A percentile compares a stretch with the other conserved stretches of the same genome.
Evolutionary conservation across 305 asterid genomes (phyloP).

Genomic region (Monarda citriodora): DNA sequence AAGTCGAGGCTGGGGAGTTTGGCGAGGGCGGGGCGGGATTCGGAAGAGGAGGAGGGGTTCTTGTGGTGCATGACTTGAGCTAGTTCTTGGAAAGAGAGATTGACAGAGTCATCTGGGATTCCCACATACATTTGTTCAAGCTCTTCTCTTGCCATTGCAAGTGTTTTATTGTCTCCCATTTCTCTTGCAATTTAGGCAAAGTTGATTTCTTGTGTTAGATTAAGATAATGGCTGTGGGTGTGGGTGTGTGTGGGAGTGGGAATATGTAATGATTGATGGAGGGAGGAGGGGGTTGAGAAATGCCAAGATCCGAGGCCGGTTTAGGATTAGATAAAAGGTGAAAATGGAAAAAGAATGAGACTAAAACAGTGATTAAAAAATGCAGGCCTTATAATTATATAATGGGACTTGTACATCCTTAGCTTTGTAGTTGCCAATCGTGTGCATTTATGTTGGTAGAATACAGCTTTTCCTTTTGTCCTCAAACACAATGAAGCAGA

Average conservation of each 20-base stretch:
- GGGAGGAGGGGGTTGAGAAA: background rate
- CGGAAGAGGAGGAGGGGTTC: slow-evolving; percentile 13
- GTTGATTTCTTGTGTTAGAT: background rate
- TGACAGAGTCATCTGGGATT: slow-evolving; percentile 78
- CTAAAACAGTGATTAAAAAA: too few relatives aligned
- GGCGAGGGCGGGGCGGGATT: slow-evolving; percentile 22
- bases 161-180: slow-evolving; percentile 55
- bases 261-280: slow-evolving; percentile 4
- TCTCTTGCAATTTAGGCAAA: background rate
- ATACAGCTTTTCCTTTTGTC: background rate
- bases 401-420: too few relatives aligned
- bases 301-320: slow-evolving; percentile 26
- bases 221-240: too few relatives aligned
- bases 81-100: slow-evolving; percentile 74
- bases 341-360: background rate
- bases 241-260: background rate
- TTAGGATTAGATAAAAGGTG: background rate
- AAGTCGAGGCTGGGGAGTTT: slow-evolving; percentile 75
- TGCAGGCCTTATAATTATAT: slow-evolving; percentile 20
- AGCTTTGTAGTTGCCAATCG: slow-evolving; percentile 4
- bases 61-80: slow-evolving; percentile 47
- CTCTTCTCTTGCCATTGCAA: slow-evolving; percentile 55
- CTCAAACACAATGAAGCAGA: background rate
- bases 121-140: slow-evolving; percentile 70
- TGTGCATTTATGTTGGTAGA: background rate